A percentile compares a stretch with the other conserved stretches of the same genome.
These are phyloP conservation scores for Trichoderma sp. DNA, from an alignment of 2,329 filamentous ascomycete species.

Conservation along the genomic window DNA sequence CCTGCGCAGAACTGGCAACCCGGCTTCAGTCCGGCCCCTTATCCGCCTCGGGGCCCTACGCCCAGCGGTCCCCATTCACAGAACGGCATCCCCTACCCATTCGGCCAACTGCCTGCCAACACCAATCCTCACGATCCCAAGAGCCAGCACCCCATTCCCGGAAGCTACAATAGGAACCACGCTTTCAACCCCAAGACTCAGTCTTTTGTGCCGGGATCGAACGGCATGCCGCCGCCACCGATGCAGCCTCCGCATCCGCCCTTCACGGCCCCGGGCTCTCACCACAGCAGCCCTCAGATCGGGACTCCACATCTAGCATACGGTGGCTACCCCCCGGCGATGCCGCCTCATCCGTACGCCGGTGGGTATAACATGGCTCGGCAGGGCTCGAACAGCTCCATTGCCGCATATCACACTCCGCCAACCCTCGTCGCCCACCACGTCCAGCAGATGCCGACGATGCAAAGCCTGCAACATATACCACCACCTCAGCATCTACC, in stretches of 20 bases:
- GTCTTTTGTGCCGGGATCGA: slow-evolving; percentile 74
- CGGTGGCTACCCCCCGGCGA: slow-evolving; percentile 50
- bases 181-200: slow-evolving; percentile 94
- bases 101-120: slow-evolving; percentile 74
- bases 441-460: slow-evolving; percentile 47
- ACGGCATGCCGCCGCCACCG: slow-evolving; percentile 49
- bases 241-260: slow-evolving; percentile 52
- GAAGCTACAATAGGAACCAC: slow-evolving; percentile 75
- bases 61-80: slow-evolving; percentile 35
- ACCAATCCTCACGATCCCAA: slow-evolving; percentile 71
- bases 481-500: slow-evolving; percentile 46
- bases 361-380: slow-evolving; percentile 58
- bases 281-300: slow-evolving; percentile 58
- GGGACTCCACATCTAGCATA: slow-evolving; percentile 55
- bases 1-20: slow-evolving; percentile 45
- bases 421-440: slow-evolving; percentile 37
- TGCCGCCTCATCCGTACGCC: slow-evolving; percentile 47
- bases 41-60: slow-evolving; percentile 38
- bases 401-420: slow-evolving; percentile 53
- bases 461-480: slow-evolving; percentile 44
- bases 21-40: slow-evolving; percentile 40
- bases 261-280: slow-evolving; percentile 52
- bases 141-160: slow-evolving; percentile 79
- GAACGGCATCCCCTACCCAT: slow-evolving; percentile 65
- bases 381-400: slow-evolving; percentile 58